phyloP scores from a whole-genome alignment of 352 stramenopile species.

The Pythium scleroteichum region DNA sequence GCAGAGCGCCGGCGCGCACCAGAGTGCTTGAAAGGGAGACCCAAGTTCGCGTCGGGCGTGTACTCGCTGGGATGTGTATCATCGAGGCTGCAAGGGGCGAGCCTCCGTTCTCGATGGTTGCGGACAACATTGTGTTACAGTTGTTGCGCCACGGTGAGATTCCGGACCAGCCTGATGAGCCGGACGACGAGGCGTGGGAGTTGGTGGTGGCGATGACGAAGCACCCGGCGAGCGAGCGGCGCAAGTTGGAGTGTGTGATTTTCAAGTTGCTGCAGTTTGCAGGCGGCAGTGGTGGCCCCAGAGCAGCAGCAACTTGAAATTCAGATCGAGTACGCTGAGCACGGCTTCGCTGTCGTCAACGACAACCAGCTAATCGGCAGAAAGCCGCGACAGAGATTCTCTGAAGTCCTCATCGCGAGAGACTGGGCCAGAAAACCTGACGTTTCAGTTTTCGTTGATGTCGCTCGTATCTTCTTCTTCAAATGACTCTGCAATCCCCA shows the following conservation, averaged over 20 bases:
- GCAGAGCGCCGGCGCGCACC: background rate
- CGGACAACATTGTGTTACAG: conserved; percentile 18
- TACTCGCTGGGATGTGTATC: conserved; percentile 16
- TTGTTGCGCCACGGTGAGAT: conserved; percentile 25
- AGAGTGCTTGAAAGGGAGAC: background rate
- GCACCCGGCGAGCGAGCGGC: background rate
- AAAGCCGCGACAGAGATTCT: no score
- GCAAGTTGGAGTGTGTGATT: conserved; percentile 2
- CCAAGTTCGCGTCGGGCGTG: conserved; percentile 1
- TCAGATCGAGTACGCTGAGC: background rate
- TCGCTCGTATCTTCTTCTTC: no score
- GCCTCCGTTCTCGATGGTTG: conserved; percentile 20
- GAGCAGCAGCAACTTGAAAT: background rate
- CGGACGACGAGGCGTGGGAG: conserved; percentile 20
- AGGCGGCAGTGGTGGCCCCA: background rate
- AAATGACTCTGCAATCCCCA: no score
- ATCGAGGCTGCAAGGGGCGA: conserved; percentile 14
- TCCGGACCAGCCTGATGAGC: conserved; percentile 12
- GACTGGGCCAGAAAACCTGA: no score
- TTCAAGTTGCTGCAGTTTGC: background rate
- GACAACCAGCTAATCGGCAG: no score
- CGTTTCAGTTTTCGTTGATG: background rate
- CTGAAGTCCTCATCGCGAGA: no score
- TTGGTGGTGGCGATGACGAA: conserved; percentile 29
- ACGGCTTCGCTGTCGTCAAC: no score